phyloP scores from a whole-genome alignment of 1,284 basidiomycete genomes.

The Apiotrichum laibachii region DNA sequence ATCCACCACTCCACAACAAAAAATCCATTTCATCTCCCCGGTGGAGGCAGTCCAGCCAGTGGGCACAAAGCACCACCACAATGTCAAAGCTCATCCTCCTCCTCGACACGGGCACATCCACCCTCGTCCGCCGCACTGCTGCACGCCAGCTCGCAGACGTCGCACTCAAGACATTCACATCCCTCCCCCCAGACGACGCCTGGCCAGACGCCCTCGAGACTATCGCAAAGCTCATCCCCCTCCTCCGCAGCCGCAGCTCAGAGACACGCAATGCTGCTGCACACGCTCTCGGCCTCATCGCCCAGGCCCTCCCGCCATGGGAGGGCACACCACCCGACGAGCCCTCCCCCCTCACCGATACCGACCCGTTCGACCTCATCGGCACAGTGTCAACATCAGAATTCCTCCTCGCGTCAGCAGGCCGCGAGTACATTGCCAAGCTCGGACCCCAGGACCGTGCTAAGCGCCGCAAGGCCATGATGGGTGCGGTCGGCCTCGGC shows the following conservation, averaged over 20 bases:
- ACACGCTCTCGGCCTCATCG: slow-evolving; percentile 44
- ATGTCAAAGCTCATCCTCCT: slow-evolving; percentile 49
- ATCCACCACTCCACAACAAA: too few relatives aligned
- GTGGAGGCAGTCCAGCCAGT: background rate
- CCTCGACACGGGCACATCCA: slow-evolving; percentile 50
- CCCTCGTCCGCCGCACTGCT: slow-evolving; percentile 48
- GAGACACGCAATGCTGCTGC: slow-evolving; percentile 50
- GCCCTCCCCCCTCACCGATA: slow-evolving; percentile 16
- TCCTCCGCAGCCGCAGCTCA: slow-evolving; percentile 44
- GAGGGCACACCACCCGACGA: slow-evolving; percentile 7
- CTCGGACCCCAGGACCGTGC: slow-evolving; percentile 37
- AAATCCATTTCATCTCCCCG: too few relatives aligned
- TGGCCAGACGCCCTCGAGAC: slow-evolving; percentile 50
- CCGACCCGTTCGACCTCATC: slow-evolving; percentile 28
- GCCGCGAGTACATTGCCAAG: slow-evolving; percentile 46
- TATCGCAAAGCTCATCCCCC: slow-evolving; percentile 45
- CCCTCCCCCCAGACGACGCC: slow-evolving; percentile 37
- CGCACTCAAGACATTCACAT: slow-evolving; percentile 39
- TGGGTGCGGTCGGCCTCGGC: slow-evolving; percentile 45
- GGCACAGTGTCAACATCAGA: slow-evolving; percentile 24
- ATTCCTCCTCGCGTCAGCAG: slow-evolving; percentile 44
- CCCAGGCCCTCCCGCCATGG: slow-evolving; percentile 21
- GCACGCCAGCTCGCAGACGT: slow-evolving; percentile 51
- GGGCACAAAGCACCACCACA: background rate
- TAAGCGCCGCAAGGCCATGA: slow-evolving; percentile 47